These are phyloP conservation scores for Capillidium rhysosporum DNA, from an alignment of 371 early-diverging fungal genomes.

Conservation along the genomic window DNA sequence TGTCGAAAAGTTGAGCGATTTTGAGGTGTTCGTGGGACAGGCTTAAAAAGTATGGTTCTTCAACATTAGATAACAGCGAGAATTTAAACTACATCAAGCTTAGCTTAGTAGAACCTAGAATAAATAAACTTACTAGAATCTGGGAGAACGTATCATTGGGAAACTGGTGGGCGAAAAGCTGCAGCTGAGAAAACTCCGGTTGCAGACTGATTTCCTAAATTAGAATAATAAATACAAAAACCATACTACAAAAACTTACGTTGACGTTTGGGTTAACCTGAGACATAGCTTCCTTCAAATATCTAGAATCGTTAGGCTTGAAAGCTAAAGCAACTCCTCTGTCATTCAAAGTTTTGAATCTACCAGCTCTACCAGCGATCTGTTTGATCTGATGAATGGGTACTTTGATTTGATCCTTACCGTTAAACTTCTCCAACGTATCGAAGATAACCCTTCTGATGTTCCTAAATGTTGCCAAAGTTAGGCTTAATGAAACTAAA, in stretches of 20 bases:
- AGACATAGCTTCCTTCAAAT: background rate
- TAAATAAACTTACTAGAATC: background rate
- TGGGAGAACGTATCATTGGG: background rate
- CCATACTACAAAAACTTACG: background rate
- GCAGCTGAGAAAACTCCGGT: background rate
- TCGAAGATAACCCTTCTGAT: conserved; percentile 76
- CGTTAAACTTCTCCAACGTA: conserved; percentile 56
- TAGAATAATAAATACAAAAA: background rate
- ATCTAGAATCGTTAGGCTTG: background rate
- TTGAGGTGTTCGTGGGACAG: background rate
- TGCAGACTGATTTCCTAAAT: background rate
- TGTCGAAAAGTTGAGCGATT: background rate
- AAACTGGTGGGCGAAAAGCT: conserved; percentile 1
- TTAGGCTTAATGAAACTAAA: background rate
- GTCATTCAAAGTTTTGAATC: conserved; percentile 22
- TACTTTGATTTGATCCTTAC: conserved; percentile 22
- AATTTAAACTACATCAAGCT: background rate
- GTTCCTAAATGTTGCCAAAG: conserved; percentile 21
- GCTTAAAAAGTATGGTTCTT: background rate
- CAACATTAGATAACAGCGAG: background rate
- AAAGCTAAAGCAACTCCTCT: background rate
- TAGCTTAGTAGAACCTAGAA: background rate
- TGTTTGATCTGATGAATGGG: conserved; percentile 69
- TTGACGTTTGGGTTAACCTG: background rate
- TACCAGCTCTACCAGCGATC: conserved; percentile 90